Base-by-base conservation (phyloP, 176 grass and related monocot species). In the Eleusine coracana region DNA sequence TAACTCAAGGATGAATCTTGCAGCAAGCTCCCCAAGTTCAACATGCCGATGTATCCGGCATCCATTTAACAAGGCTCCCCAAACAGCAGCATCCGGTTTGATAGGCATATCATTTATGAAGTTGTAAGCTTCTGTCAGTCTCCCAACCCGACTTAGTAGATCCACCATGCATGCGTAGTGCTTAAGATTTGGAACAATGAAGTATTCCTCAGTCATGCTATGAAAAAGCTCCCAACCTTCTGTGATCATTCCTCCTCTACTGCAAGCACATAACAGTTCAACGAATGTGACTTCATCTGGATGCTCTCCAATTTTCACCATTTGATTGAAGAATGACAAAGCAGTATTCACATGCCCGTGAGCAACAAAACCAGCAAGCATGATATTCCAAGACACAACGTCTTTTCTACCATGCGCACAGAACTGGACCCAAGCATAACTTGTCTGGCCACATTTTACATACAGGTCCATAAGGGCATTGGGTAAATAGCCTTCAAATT, bases 111-210 rank as follows among this genome's bases (percentile, higher is more conserved):
- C 85, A 75, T 86, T 82, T 82, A 98, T 95, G 70, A 98, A 86
- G 15, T 91, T 85, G 45, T 89, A 78, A 15, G 91, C 96, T 93
- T 90, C 86, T 60, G 87, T 74, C 67, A 98, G 77, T 50, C 61
- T 85, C 42, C 96, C 96, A 42, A 88, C 89, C 23, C 92, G 92
- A 63, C 96, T 90, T 41, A 98, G 80, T 36, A 98, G 88, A 88
- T 98, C 92, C 76, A 98, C 96, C 89, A 98, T 92, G 85, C 96
- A 95, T 59, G 92, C 91, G 84, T 98, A 98, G 72, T 98, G 96
- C 76, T 79, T 98, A 34, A 95, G 85, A 90, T 98, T 95, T 44
- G 92, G 96, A 74, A 88, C 77, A 76, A 95, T 88, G 5, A 80
- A 91, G 71, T 93, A 95, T 78, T 83, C 85, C 59, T 87, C 60